Evolutionary conservation across 768 basidiomycete genomes (phyloP).

Genomic region (Boletus rufocinnamomeus): DNA sequence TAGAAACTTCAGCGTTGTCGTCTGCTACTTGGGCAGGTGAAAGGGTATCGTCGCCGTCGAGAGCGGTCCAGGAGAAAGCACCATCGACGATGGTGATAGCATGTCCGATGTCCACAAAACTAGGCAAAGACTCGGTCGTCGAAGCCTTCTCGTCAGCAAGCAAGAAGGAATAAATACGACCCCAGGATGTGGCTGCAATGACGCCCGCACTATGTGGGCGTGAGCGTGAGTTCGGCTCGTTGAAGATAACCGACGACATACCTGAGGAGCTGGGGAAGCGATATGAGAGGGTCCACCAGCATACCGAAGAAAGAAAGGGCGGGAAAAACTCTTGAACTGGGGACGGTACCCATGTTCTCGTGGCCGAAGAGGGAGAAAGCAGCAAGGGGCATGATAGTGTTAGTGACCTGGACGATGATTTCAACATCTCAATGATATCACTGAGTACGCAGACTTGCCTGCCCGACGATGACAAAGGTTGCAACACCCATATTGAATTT

Average conservation of each 20-base stretch:
- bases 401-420: constrained; percentile 18
- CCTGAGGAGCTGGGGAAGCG: constrained; percentile 34
- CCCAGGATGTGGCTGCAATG: constrained; percentile 31
- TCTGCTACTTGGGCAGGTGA: background rate
- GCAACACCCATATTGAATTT: constrained; percentile 27
- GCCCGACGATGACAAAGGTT: constrained; percentile 30
- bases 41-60: constrained; percentile 3
- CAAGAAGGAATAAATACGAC: constrained; percentile 31
- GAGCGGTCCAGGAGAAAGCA: constrained; percentile 29
- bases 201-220: constrained; percentile 22
- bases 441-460: constrained; percentile 9
- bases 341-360: constrained; percentile 27
- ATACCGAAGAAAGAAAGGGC: constrained; percentile 35
- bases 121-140: background rate
- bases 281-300: constrained; percentile 33
- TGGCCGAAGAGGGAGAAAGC: constrained; percentile 34
- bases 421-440: constrained; percentile 4
- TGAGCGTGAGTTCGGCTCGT: background rate
- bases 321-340: constrained; percentile 28
- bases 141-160: constrained; percentile 29
- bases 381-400: constrained; percentile 35
- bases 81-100: constrained; percentile 25
- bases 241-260: constrained; percentile 2
- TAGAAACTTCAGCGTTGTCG: constrained; percentile 9
- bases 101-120: constrained; percentile 14